Base-by-base conservation (phyloP, 192 early-diverging fungal species). In the Gaertneriomyces semiglobifer region DNA sequence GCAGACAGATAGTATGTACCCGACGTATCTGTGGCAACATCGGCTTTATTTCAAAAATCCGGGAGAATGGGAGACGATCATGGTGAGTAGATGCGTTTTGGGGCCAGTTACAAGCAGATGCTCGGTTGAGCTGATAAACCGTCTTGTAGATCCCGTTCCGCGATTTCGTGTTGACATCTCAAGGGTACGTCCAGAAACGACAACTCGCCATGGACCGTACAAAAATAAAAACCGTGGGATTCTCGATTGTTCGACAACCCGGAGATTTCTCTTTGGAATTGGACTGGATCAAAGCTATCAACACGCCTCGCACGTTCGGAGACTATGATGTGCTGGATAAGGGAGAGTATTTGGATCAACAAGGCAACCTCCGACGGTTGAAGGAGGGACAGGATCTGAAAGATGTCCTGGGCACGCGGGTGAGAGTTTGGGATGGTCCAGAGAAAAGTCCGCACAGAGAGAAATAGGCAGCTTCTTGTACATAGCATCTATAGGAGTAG, bases 1-100 rank as follows among this genome's bases (percentile, higher is more conserved):
- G 12, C 89, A 93, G 65, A 92, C 93, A 9, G 90, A 93, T 62
- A 85, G 85, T 20, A 73, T 94, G 14, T 85, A 90, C 50, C 88
- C 84, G 43, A 88, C 92, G 0, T 90, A 93, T 75, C 81, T 96
- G 20, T 96, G 91, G 80, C 95, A 98, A 73, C 95, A 98, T 75
- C 82, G 94, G 53, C 62, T 98, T 60, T 91, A 92, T 63, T 84
- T 94, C 50, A 80, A 88, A 56, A 89, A 77, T 4, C 93, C 94
- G 3, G 94, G 94, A 2, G 81, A 89, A 69, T 98, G 94, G 94
- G 94, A 98, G 80, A 89, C 83, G 20, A 81, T 94, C 38, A 79
- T 95, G 75, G 91, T 91, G 79, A 73, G 55, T 16, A 38, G 16
- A 10, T 4, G 44, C 48, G 1, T 18, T 18, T 50, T 7, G 9